Conservation (phyloP, 176 grass and related monocot genomes). For the Microstegium vimineum region DNA sequence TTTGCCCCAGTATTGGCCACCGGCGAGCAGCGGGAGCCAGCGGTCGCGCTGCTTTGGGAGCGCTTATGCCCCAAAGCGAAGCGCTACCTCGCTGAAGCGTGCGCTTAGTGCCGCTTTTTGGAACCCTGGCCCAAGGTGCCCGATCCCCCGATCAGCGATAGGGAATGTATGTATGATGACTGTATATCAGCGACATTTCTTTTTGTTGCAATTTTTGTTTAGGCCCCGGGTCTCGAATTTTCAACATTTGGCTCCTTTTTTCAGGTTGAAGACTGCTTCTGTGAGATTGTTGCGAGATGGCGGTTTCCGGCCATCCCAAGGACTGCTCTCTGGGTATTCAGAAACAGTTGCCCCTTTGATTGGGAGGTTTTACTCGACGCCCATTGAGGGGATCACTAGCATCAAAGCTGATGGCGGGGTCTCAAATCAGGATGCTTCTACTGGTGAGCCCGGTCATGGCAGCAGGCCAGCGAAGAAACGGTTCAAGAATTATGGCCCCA, state of each 20-base stretch:
- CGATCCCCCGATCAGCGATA: background rate
- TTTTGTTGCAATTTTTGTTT: background rate
- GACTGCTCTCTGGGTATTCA: background rate
- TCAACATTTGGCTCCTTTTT: background rate
- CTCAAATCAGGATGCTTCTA: background rate
- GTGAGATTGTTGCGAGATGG: background rate
- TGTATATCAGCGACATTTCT: background rate
- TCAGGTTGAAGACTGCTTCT: conserved; percentile 25
- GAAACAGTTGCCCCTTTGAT: background rate
- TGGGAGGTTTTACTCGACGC: conserved; percentile 10
- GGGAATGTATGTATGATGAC: background rate
- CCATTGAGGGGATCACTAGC: background rate
- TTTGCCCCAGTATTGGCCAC: too few species aligned
- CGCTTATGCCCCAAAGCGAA: too few species aligned
- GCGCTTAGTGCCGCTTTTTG: too few species aligned
- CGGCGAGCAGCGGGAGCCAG: too few species aligned
- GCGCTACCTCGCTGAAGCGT: too few species aligned
- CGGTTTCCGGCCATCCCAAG: background rate
- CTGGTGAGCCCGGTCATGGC: background rate
- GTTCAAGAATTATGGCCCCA: background rate
- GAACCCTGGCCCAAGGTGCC: background rate
- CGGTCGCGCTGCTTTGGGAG: too few species aligned
- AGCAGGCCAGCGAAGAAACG: background rate
- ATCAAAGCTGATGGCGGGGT: background rate
- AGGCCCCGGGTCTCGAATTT: background rate